These are phyloP conservation scores for Bidens hawaiensis DNA, from an alignment of 140 eudicot genomes.

Conservation along the genomic window DNA sequence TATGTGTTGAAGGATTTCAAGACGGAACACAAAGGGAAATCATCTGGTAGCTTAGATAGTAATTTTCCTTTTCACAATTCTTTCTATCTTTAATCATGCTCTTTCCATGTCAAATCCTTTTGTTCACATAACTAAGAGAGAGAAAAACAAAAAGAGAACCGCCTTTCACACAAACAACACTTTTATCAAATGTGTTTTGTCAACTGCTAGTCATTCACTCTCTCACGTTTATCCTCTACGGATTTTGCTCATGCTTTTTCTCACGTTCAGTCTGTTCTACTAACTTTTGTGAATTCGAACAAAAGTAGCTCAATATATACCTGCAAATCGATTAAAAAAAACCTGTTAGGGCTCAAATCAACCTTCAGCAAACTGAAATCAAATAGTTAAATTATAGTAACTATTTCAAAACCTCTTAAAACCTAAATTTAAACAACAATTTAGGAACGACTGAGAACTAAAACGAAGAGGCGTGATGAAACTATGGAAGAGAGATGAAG, in stretches of 20 bases:
- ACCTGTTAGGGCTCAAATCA: conserved; percentile 17
- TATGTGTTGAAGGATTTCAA: conserved; percentile 6
- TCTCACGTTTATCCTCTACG: conserved; percentile 14
- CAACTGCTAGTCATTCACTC: conserved; percentile 25
- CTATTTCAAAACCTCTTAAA: conserved; percentile 6
- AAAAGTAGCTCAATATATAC: conserved; percentile 4
- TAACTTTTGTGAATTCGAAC: background rate
- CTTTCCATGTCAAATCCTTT: conserved; percentile 19
- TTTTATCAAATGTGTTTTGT: conserved; percentile 12
- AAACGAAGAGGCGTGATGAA: too few relatives aligned
- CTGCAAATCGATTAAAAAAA: conserved; percentile 6
- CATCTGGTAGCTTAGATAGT: conserved; percentile 11
- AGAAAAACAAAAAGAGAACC: background rate
- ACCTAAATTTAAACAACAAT: background rate
- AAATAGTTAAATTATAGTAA: background rate
- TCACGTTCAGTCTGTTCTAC: background rate
- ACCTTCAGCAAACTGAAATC: conserved; percentile 9
- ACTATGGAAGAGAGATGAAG: conserved; percentile 3
- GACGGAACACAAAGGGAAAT: conserved; percentile 14
- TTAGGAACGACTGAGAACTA: background rate
- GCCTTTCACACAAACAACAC: conserved; percentile 36
- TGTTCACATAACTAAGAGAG: conserved; percentile 9
- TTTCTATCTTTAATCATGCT: conserved; percentile 40
- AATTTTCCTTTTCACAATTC: conserved; percentile 30
- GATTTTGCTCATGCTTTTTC: conserved; percentile 18